Percentiles rank a stretch among this genome's conserved stretches.
Conservation (phyloP, 2,329 filamentous ascomycete genomes). For the Clonostachys rhizophaga region DNA sequence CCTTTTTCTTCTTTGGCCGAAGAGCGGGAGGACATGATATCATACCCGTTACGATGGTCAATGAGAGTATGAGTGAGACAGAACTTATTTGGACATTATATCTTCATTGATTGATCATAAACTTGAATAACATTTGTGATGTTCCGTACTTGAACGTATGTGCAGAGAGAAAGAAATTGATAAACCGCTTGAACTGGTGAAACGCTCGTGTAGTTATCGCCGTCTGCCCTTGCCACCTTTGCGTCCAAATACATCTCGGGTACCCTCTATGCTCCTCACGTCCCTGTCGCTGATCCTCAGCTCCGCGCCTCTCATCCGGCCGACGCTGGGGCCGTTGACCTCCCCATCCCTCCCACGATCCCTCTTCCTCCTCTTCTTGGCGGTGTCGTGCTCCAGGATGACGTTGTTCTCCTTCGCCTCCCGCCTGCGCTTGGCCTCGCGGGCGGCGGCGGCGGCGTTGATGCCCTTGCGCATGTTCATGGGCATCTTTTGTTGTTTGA, state of each 20-base stretch:
- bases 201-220: not conserved
- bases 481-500: constrained; percentile 82
- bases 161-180: too few relatives aligned
- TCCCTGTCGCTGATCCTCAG: constrained; percentile 76
- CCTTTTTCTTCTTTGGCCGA: too few relatives aligned
- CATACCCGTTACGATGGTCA: too few relatives aligned
- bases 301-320: constrained; percentile 74
- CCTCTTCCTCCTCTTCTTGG: constrained; percentile 29
- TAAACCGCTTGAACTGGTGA: too few relatives aligned
- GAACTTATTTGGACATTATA: too few relatives aligned
- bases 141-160: not conserved
- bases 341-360: constrained; percentile 42
- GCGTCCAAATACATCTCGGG: constrained; percentile 33
- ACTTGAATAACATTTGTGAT: not conserved
- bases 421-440: constrained; percentile 66
- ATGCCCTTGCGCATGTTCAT: constrained; percentile 87
- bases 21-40: too few relatives aligned
- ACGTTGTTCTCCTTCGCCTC: constrained; percentile 90
- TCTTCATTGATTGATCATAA: too few relatives aligned
- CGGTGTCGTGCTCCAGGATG: constrained; percentile 64
- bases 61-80: too few relatives aligned
- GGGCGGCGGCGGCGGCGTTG: constrained; percentile 54
- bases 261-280: constrained; percentile 64
- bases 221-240: constrained; percentile 17
- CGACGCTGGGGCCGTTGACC: constrained; percentile 75